These are phyloP conservation scores for Nymphaea colorata DNA, from an alignment of 164 flowering plant genomes.

Conservation along the genomic window DNA sequence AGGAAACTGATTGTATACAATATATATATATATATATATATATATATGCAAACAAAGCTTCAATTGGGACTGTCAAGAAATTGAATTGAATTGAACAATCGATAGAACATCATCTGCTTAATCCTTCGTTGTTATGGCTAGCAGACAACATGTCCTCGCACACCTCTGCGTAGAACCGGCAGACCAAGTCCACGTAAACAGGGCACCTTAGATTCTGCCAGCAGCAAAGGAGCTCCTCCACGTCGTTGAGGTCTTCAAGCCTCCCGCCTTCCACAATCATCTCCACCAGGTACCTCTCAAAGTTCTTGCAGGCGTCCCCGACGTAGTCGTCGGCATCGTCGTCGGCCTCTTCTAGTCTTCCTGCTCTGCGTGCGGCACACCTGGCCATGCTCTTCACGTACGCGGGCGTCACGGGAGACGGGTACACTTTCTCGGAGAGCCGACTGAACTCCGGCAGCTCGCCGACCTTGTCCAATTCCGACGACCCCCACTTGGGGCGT, in stretches of 20 bases:
- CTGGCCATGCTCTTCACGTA: slow-evolving; percentile 11
- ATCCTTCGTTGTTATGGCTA: slow-evolving; percentile 7
- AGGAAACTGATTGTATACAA: too few species aligned
- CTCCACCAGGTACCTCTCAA: slow-evolving; percentile 73
- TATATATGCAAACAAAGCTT: too few species aligned
- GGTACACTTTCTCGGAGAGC: slow-evolving; percentile 19
- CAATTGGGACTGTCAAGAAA: neutral
- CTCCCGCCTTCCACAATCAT: slow-evolving; percentile 16
- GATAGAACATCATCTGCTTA: neutral
- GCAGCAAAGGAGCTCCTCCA: slow-evolving; percentile 70
- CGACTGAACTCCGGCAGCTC: slow-evolving; percentile 31
- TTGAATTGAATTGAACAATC: too few species aligned
- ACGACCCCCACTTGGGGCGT: neutral
- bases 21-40: too few species aligned
- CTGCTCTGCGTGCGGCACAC: neutral
- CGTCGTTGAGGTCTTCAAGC: neutral
- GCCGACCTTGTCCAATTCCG: slow-evolving; percentile 19
- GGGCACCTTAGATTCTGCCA: slow-evolving; percentile 73
- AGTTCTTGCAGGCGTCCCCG: slow-evolving; percentile 78
- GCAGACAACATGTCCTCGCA: slow-evolving; percentile 75
- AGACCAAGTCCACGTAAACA: slow-evolving; percentile 60
- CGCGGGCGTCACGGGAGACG: slow-evolving; percentile 54
- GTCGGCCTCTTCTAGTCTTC: neutral
- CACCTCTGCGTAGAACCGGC: slow-evolving; percentile 81
- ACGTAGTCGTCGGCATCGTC: slow-evolving; percentile 9